phyloP scores from a whole-genome alignment of 169 alveolate genomes.

The Plasmodium blacklocki region DNA sequence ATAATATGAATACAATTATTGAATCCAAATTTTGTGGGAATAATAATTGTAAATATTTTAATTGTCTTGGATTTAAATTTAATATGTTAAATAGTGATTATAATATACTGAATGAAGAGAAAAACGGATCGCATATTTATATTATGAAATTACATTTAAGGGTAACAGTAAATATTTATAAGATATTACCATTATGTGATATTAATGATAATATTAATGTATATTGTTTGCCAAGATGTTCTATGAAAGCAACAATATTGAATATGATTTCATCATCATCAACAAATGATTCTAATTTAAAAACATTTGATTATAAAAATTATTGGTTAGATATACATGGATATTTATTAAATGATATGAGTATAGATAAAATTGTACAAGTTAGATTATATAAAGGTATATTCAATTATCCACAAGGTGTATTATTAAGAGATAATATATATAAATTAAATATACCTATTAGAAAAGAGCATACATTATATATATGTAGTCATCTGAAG shows the following conservation, averaged over 20 bases:
- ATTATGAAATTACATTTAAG: slow-evolving; percentile 40
- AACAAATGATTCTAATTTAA: background rate
- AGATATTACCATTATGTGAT: slow-evolving; percentile 29
- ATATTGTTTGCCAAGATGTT: slow-evolving; percentile 64
- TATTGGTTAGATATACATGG: slow-evolving; percentile 71
- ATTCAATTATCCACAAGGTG: slow-evolving; percentile 66
- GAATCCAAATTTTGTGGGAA: slow-evolving; percentile 64
- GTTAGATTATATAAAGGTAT: slow-evolving; percentile 58
- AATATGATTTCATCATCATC: background rate
- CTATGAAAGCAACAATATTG: slow-evolving; percentile 62
- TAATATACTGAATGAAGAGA: slow-evolving; percentile 15
- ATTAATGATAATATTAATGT: slow-evolving; percentile 41
- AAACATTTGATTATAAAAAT: slow-evolving; percentile 27
- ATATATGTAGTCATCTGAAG: slow-evolving; percentile 27
- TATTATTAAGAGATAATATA: slow-evolving; percentile 53
- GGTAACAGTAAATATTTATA: slow-evolving; percentile 35
- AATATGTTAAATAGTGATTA: slow-evolving; percentile 46
- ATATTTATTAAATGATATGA: slow-evolving; percentile 25
- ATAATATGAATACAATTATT: slow-evolving; percentile 55
- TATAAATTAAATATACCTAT: slow-evolving; percentile 32
- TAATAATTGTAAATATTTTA: slow-evolving; percentile 41
- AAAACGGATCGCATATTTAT: background rate
- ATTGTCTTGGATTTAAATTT: slow-evolving; percentile 66
- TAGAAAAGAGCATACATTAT: slow-evolving; percentile 27
- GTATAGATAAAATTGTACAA: slow-evolving; percentile 33